These are phyloP conservation scores for Claviceps cyperi DNA, from an alignment of 2,329 filamentous ascomycete species.

Conservation along the genomic window DNA sequence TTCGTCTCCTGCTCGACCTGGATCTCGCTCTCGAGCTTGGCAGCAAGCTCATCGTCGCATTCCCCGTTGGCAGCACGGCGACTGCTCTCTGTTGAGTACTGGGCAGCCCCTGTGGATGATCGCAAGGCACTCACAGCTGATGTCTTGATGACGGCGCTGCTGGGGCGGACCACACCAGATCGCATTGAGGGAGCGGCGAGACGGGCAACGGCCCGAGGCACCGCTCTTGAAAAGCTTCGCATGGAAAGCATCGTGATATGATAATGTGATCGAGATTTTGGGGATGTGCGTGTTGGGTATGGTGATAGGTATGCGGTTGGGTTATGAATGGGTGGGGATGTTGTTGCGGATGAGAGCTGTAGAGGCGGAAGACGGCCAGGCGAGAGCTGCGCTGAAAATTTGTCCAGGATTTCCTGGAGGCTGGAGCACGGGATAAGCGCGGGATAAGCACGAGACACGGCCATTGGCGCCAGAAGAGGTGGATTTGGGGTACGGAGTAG, in stretches of 20 bases:
- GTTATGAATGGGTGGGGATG: slow-evolving; percentile 5
- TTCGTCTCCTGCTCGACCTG: slow-evolving; percentile 72
- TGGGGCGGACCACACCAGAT: slow-evolving; percentile 32
- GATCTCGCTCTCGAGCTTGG: slow-evolving; percentile 76
- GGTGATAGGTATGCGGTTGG: slow-evolving; percentile 4
- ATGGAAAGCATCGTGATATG: slow-evolving; percentile 50
- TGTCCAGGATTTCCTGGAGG: not conserved
- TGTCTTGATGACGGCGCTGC: slow-evolving; percentile 33
- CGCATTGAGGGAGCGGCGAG: slow-evolving; percentile 36
- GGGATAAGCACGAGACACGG: too few species aligned
- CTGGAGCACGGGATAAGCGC: not conserved
- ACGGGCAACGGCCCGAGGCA: slow-evolving; percentile 49
- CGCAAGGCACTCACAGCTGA: slow-evolving; percentile 19
- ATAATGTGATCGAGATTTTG: not conserved
- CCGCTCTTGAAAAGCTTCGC: slow-evolving; percentile 48
- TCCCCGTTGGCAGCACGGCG: slow-evolving; percentile 29
- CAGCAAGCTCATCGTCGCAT: slow-evolving; percentile 65
- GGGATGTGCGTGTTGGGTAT: slow-evolving; percentile 4
- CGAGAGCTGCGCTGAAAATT: not conserved
- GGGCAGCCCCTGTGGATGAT: slow-evolving; percentile 24
- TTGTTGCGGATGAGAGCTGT: too few species aligned
- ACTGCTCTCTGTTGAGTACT: slow-evolving; percentile 31
- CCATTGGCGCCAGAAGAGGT: too few species aligned
- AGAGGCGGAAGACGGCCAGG: too few species aligned
- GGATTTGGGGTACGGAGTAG: too few species aligned